Evolutionary conservation across 2,329 filamentous ascomycete species (phyloP), one percentile per base, ranked within the genome.

Genomic region (Amesomyces nigricolor): DNA sequence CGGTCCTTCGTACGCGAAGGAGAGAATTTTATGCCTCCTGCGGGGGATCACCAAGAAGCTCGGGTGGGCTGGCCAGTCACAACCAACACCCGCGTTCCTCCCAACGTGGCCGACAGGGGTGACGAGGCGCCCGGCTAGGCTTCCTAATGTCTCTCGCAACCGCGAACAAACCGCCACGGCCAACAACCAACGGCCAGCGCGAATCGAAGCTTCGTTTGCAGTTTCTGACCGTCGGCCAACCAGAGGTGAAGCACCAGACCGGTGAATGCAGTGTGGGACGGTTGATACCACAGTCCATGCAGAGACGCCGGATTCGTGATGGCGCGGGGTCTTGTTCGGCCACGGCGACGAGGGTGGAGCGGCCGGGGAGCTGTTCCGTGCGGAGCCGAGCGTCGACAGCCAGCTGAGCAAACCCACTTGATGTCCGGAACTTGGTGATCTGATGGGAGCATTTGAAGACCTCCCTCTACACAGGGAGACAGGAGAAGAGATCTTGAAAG

Each of bases 361-460:
- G 62, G 60, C 48, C 57, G 54, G 61, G 57, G 53, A 58, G 42
- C 14, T 56, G 42, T 58, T 57, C 60, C 60, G 60, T 58, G 59
- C 48, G 52, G 56, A 57, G 58, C 53, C 45, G 48, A 51, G 14
- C 16, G 39, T 29, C 14, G 19, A 45, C 11, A n/a, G 30, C 22
- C 9, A 47, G 26, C 44, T 35, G 46, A 19, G 39, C 6, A 22
- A 14, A 42, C n/a, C 17, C 37, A 22, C 29, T 19, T 14, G n/a
- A 9, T 14, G 8, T 13, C 32, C 11, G 32, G 22, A 26, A 35
- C 32, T 35, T 35, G 32, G 11, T 13, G 32, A 35, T 9, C 32
- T 19, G 38, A 39, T 39, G 14, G 14, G 38, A 5, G 14, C 38
- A 39, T 14, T 39, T 39, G 32, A 35, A 13, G 32, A 13, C 11